Conservation (phyloP, 2,329 filamentous ascomycete species). For the Coniochaeta sp. region DNA sequence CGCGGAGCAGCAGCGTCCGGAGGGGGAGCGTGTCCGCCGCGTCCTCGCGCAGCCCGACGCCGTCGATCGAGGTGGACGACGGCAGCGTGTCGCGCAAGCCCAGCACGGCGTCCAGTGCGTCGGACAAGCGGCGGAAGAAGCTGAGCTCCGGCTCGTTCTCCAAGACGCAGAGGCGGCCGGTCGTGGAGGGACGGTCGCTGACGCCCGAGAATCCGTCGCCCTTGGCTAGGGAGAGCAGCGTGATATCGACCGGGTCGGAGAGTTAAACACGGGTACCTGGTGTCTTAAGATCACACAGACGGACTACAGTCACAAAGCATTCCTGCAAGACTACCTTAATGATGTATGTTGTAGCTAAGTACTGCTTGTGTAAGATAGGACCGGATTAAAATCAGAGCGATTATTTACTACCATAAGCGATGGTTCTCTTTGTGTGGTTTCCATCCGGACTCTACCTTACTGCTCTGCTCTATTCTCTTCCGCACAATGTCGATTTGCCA, state of each 20-base stretch:
- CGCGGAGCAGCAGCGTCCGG: slow-evolving; percentile 44
- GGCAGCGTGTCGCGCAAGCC: slow-evolving; percentile 28
- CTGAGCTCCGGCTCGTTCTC: slow-evolving; percentile 23
- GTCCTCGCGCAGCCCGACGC: slow-evolving; percentile 42
- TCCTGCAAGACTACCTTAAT: too few species aligned
- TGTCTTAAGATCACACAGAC: not conserved
- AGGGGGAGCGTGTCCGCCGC: slow-evolving; percentile 38
- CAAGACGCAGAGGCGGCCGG: slow-evolving; percentile 36
- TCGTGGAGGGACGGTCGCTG: slow-evolving; percentile 41
- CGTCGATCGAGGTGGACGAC: slow-evolving; percentile 37
- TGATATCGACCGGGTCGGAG: slow-evolving; percentile 3
- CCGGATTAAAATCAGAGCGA: too few species aligned
- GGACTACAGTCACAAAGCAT: too few species aligned
- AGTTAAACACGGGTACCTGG: too few species aligned
- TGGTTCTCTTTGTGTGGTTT: too few species aligned
- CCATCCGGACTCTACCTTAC: too few species aligned
- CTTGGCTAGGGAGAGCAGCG: slow-evolving; percentile 33
- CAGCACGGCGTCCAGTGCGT: slow-evolving; percentile 38
- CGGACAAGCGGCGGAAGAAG: slow-evolving; percentile 47
- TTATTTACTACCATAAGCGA: too few species aligned
- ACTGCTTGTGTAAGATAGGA: too few species aligned
- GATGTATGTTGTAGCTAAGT: too few species aligned
- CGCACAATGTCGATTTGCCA: too few species aligned
- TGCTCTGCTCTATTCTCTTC: too few species aligned
- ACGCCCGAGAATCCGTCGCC: slow-evolving; percentile 50